Evolutionary conservation across 352 stramenopile species (phyloP), one percentile per base, ranked within the genome.

Genomic region (Globisporangium recalcitrans): DNA sequence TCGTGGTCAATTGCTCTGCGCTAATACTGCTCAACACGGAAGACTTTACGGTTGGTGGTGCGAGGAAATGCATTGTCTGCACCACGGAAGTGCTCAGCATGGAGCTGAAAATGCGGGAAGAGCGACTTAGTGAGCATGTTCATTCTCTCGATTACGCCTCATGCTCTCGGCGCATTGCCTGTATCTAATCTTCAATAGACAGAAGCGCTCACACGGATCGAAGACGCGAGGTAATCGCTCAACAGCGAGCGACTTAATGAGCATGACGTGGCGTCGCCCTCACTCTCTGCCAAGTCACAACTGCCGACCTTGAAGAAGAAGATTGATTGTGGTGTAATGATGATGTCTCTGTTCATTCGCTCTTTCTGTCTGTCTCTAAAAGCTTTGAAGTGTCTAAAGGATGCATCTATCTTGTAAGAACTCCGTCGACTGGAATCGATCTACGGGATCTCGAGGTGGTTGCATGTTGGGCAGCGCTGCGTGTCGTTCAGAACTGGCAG

Each of bases 401-500:
- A 19, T 40, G 13, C 34, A 40, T 40, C 34, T 40, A 19, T 19
- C 4, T 5, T 40, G 34, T 19, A 11, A 40, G 16, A 40, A 40
- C 13, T 40, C 19, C 16, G 5, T 40, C 3, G 13, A 40, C 16
- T 40, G 4, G 11, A 7, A 4, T 40, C 11, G 19, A 4, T 40
- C 34, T 40, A 40, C 19, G 34, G 34, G 34, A 40, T 40, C 34
- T 40, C 34, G 14, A 40, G 34, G 34, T 40, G 34, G 34, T 40
- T 40, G 34, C 34, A 40, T 13, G 34, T 40, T 13, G 34, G 34
- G 7, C 34, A 40, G 34, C 34, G 40, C 40, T 48, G 40, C 40
- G 19, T 48, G 40, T 48, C 40, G 40, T 48, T 48, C 9, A 68
- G 38, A 19, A 57, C 21, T 32, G 38, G 22, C 7, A 68, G 5